A percentile compares a stretch with the other conserved stretches of the same genome.
Conservation (phyloP, 208 protist species). For the Entamoeba histolytica region DNA sequence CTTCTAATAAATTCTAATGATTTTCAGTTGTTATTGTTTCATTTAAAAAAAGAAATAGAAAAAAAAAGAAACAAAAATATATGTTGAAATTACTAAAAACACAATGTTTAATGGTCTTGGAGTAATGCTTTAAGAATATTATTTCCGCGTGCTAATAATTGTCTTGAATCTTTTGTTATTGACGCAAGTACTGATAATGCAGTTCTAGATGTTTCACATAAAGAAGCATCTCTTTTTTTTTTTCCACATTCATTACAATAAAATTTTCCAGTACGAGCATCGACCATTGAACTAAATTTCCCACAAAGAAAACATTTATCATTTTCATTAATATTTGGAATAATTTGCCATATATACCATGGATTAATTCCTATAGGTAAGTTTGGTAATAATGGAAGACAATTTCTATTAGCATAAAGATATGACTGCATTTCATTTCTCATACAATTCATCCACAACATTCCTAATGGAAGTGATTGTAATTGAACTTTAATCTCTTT, state of each 20-base stretch:
- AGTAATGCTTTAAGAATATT: background rate
- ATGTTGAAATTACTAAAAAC: too few relatives aligned
- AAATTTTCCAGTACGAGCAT: background rate
- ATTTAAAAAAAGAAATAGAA: too few relatives aligned
- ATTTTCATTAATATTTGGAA: background rate
- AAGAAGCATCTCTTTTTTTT: background rate
- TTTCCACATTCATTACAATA: background rate
- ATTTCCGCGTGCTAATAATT: background rate
- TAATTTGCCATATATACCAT: background rate
- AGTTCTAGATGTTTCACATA: background rate
- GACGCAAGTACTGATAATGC: background rate
- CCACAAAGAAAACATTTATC: background rate
- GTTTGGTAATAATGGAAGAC: background rate
- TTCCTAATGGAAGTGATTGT: background rate
- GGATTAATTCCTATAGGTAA: background rate
- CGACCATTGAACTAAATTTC: background rate
- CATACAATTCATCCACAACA: background rate
- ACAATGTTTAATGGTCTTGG: background rate
- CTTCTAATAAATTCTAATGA: too few relatives aligned
- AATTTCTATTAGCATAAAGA: background rate
- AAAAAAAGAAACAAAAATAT: too few relatives aligned
- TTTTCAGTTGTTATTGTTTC: too few relatives aligned
- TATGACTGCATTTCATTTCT: background rate
- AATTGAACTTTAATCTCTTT: background rate
- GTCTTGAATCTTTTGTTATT: background rate